Percentiles rank a stretch among this genome's conserved stretches.
Evolutionary conservation across 345 rosid genomes (phyloP).

Genomic region (Anacardium occidentale): DNA sequence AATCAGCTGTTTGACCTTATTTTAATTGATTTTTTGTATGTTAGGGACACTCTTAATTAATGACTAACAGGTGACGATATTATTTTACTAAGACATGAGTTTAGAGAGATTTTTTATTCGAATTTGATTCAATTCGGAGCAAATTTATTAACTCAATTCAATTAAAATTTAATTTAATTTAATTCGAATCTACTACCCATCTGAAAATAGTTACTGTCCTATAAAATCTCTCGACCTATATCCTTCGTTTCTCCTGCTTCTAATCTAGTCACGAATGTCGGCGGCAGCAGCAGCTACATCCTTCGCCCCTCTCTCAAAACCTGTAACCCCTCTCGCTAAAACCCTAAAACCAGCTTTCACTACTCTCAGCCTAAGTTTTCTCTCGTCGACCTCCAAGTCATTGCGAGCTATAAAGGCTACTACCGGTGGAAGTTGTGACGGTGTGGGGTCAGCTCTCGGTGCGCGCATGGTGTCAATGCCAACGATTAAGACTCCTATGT

Average conservation of each 20-base stretch:
- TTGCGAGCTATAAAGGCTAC: slow-evolving; percentile 34
- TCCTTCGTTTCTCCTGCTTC: neutral
- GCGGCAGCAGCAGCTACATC: slow-evolving; percentile 40
- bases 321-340: slow-evolving; percentile 25
- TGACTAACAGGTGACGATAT: too few relatives aligned
- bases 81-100: too few relatives aligned
- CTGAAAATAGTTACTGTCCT: neutral
- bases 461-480: slow-evolving; percentile 51
- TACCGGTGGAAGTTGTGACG: slow-evolving; percentile 28
- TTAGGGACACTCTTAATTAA: too few relatives aligned
- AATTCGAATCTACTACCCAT: neutral
- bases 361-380: slow-evolving; percentile 32
- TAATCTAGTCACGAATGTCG: slow-evolving; percentile 23
- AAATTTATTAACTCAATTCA: too few relatives aligned
- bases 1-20: too few relatives aligned
- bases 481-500: slow-evolving; percentile 29
- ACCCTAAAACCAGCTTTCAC: slow-evolving; percentile 21
- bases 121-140: too few relatives aligned
- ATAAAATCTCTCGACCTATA: neutral
- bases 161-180: too few relatives aligned
- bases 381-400: slow-evolving; percentile 41
- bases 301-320: slow-evolving; percentile 35
- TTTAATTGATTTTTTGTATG: too few relatives aligned
- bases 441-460: slow-evolving; percentile 40
- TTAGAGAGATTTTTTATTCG: too few relatives aligned